Evolutionary conservation across 129 eudicot genomes (phyloP).

Genomic region (Ambrosia artemisiifolia): DNA sequence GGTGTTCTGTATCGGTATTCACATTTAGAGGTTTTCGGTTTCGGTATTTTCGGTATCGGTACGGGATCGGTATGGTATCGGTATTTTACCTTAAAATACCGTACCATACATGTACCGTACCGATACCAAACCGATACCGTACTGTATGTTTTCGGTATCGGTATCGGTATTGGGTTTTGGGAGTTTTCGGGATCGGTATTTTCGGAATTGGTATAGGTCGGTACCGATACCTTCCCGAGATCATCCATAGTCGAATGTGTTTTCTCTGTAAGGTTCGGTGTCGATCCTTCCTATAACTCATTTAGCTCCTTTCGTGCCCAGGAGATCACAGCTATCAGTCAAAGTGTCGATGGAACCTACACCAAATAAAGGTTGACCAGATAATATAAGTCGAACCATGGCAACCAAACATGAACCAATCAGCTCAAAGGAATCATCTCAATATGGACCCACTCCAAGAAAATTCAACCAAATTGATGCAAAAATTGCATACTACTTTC

Average conservation of each 20-base stretch:
- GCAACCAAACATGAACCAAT: conserved; percentile 1
- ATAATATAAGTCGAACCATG: background rate
- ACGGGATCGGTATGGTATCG: too few relatives aligned
- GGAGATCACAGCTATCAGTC: conserved; percentile 63
- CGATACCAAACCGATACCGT: too few relatives aligned
- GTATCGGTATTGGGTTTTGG: too few relatives aligned
- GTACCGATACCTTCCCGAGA: too few relatives aligned
- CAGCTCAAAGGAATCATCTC: background rate
- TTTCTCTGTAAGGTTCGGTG: conserved; percentile 49
- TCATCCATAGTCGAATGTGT: conserved; percentile 45
- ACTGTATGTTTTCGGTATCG: too few relatives aligned
- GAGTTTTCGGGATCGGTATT: too few relatives aligned
- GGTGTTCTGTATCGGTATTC: too few relatives aligned
- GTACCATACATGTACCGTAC: too few relatives aligned
- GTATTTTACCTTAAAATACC: too few relatives aligned
- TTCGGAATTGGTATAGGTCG: too few relatives aligned
- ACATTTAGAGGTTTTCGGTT: too few relatives aligned
- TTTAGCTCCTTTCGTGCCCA: conserved; percentile 80
- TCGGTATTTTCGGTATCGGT: too few relatives aligned
- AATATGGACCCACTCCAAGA: background rate
- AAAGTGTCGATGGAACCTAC: conserved; percentile 89
- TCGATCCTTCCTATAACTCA: conserved; percentile 91
- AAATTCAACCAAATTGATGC: conserved; percentile 8
- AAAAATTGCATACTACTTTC: background rate
- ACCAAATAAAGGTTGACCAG: conserved; percentile 7